Evolutionary conservation across 23 red algal genomes (phyloP).

Genomic region (Pyropia haitanensis): DNA sequence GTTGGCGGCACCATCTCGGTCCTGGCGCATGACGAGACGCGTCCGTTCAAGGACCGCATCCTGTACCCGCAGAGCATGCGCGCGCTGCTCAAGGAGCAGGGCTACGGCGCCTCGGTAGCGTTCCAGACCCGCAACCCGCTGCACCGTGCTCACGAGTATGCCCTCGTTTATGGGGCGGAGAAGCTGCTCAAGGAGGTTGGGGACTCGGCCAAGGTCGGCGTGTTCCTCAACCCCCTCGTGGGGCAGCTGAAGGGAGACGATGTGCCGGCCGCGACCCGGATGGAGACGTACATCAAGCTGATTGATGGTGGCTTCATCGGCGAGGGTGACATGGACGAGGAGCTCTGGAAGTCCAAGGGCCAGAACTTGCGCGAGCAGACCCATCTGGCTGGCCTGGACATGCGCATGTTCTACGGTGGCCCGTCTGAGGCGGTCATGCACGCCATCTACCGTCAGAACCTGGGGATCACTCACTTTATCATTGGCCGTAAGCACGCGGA

Average conservation of each 20-base stretch:
- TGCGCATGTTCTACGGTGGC: conserved; percentile 97
- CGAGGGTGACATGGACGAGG: conserved; percentile 81
- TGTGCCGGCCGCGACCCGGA: conserved; percentile 76
- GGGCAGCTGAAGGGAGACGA: conserved; percentile 95
- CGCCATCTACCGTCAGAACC: conserved; percentile 91
- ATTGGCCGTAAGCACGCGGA: conserved; percentile 93
- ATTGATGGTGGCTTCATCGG: conserved; percentile 75
- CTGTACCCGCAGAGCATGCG: conserved; percentile 57
- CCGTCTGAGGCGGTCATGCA: conserved; percentile 94
- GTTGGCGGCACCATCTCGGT: conserved; percentile 62
- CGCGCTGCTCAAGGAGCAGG: conserved; percentile 43
- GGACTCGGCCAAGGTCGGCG: conserved; percentile 64
- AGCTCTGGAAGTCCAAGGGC: conserved; percentile 65
- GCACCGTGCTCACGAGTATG: conserved; percentile 96
- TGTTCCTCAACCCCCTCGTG: conserved; percentile 88
- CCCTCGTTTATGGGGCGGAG: conserved; percentile 90
- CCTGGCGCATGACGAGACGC: conserved; percentile 41
- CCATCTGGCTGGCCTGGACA: conserved; percentile 78
- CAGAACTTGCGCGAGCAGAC: conserved; percentile 72
- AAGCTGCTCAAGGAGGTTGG: conserved; percentile 36
- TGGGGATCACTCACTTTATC: conserved; percentile 90
- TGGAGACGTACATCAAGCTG: conserved; percentile 69
- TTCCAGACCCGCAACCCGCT: conserved; percentile 97
- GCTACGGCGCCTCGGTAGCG: conserved; percentile 55
- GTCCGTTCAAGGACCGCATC: conserved; percentile 71